Evolutionary conservation across 208 protist genomes (phyloP).

Genomic region (Trypanosoma avium): DNA sequence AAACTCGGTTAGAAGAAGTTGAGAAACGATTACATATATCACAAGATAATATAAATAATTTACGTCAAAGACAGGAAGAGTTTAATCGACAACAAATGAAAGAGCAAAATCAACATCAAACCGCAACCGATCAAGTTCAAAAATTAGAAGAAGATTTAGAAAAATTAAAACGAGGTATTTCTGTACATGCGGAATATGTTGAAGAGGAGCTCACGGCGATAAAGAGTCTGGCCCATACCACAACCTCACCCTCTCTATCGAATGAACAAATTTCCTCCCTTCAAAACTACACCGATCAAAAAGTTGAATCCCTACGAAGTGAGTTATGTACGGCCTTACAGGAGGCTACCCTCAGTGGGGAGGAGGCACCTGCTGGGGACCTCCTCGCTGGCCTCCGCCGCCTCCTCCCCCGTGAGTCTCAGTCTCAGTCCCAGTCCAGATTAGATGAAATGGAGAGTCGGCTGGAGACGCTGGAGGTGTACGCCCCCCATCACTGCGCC

Average conservation of each 20-base stretch:
- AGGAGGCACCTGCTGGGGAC: too few species aligned
- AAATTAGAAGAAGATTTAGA: slow-evolving; percentile 19
- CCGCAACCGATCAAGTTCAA: background rate
- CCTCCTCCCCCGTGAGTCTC: background rate
- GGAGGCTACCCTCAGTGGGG: background rate
- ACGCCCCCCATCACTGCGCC: slow-evolving; percentile 53
- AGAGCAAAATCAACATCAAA: background rate
- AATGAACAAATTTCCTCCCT: background rate
- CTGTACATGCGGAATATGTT: slow-evolving; percentile 13
- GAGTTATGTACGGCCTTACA: slow-evolving; percentile 16
- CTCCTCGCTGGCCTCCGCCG: background rate
- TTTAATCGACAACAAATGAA: background rate
- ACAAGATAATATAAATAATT: background rate
- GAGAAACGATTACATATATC: background rate
- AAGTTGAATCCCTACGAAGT: slow-evolving; percentile 4
- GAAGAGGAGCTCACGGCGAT: background rate
- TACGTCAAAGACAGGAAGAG: slow-evolving; percentile 7
- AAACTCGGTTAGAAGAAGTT: slow-evolving; percentile 1
- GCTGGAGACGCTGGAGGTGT: slow-evolving; percentile 63
- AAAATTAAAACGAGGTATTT: slow-evolving; percentile 10
- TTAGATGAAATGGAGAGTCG: slow-evolving; percentile 32
- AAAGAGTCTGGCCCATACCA: background rate
- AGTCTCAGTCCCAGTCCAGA: too few species aligned
- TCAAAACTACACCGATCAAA: slow-evolving; percentile 16
- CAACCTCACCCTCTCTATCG: background rate